phyloP scores from a whole-genome alignment of 257 asterid species.

The Solanum etuberosum region DNA sequence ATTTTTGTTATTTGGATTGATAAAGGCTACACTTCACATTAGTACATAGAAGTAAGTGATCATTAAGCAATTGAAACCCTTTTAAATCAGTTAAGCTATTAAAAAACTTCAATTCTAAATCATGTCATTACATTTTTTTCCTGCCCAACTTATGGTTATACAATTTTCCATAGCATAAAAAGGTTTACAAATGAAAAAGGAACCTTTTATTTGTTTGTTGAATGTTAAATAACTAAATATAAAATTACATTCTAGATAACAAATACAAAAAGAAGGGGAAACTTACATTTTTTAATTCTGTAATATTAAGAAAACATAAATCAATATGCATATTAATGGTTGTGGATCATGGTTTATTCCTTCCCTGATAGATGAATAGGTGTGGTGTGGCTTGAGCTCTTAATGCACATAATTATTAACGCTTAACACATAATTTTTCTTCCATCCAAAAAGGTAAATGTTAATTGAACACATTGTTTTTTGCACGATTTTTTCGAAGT shows the following conservation, averaged over 20 bases:
- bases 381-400: not conserved
- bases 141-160: not conserved
- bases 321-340: not conserved
- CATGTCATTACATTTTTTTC: not conserved
- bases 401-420: not conserved
- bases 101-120: not conserved
- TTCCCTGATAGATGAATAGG: not conserved
- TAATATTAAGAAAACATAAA: not conserved
- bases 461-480: not conserved
- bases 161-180: not conserved
- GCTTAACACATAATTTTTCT: not conserved
- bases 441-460: not conserved
- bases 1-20: not conserved
- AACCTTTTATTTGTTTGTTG: not conserved
- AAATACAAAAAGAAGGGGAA: not conserved
- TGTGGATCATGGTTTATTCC: not conserved
- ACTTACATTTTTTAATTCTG: not conserved
- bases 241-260: not conserved
- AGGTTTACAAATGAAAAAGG: not conserved
- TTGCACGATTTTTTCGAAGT: not conserved
- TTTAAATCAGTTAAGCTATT: not conserved
- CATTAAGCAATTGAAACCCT: not conserved
- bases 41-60: not conserved
- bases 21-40: not conserved
- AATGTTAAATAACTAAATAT: not conserved